phyloP scores from a whole-genome alignment of 768 basidiomycete species.

The Clitopilus passeckerianus region DNA sequence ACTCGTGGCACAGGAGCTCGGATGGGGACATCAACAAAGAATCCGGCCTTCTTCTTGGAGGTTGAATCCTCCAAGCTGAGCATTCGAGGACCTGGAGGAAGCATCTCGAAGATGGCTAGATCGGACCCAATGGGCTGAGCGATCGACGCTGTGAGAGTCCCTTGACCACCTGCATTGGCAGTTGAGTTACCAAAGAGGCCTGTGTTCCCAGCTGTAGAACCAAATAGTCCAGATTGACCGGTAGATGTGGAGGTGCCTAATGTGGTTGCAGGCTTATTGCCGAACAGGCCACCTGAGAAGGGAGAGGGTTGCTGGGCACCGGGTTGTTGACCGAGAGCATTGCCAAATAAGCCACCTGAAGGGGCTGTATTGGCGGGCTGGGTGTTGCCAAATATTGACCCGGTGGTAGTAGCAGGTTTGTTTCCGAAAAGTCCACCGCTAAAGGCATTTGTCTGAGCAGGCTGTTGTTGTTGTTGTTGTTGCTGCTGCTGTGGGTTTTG shows the following conservation, averaged over 20 bases:
- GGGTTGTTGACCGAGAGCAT: constrained; percentile 36
- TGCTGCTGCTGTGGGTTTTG: constrained; percentile 28
- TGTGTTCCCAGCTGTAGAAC: constrained; percentile 27
- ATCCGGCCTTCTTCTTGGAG: constrained; percentile 71
- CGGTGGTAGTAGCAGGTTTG: constrained; percentile 32
- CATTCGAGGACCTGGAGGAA: constrained; percentile 66
- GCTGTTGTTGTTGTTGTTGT: constrained; percentile 31
- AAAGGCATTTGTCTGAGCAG: constrained; percentile 23
- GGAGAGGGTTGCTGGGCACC: constrained; percentile 28
- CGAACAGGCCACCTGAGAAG: constrained; percentile 48
- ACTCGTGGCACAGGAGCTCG: constrained; percentile 67
- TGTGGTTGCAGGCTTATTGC: constrained; percentile 44
- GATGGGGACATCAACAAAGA: constrained; percentile 73
- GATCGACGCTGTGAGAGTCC: constrained; percentile 77
- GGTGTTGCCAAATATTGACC: constrained; percentile 14
- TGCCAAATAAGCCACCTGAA: constrained; percentile 26
- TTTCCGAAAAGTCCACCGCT: constrained; percentile 32
- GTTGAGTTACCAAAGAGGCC: constrained; percentile 34
- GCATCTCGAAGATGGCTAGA: constrained; percentile 69
- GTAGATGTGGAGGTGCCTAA: constrained; percentile 39
- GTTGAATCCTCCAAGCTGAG: constrained; percentile 52
- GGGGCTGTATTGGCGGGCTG: neutral
- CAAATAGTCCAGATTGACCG: constrained; percentile 37
- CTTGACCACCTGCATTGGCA: constrained; percentile 43
- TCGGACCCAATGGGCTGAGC: constrained; percentile 77